Evolutionary conservation across 371 early-diverging fungal species (phyloP).

Genomic region (Rhizomucor miehei): DNA sequence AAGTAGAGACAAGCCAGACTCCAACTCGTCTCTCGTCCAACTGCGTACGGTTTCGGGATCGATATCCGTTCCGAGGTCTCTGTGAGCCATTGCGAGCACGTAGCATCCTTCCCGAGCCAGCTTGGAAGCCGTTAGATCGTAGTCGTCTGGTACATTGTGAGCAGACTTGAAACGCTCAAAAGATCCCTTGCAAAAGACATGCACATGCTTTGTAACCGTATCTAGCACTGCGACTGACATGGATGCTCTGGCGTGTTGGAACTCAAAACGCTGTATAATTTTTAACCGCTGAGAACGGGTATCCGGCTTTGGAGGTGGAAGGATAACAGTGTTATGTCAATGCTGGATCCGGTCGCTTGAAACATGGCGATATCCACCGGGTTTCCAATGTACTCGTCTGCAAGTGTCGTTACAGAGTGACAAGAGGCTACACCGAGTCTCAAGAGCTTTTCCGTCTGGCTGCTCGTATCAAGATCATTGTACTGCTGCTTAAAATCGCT

Average conservation of each 20-base stretch:
- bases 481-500: not conserved
- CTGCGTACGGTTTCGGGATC: slow-evolving; percentile 23
- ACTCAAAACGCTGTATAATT: slow-evolving; percentile 75
- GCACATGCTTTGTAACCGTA: slow-evolving; percentile 39
- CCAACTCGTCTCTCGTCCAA: slow-evolving; percentile 59
- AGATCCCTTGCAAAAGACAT: slow-evolving; percentile 76
- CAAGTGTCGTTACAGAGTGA: slow-evolving; percentile 73
- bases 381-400: slow-evolving; percentile 74
- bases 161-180: slow-evolving; percentile 64
- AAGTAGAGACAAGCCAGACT: slow-evolving; percentile 53
- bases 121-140: slow-evolving; percentile 36
- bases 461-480: not conserved
- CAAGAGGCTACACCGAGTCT: slow-evolving; percentile 63
- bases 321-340: slow-evolving; percentile 23
- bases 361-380: slow-evolving; percentile 89
- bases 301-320: slow-evolving; percentile 15
- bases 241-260: slow-evolving; percentile 74
- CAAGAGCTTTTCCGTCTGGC: not conserved
- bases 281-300: slow-evolving; percentile 14
- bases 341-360: slow-evolving; percentile 43
- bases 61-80: slow-evolving; percentile 42
- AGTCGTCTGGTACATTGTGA: slow-evolving; percentile 59
- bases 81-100: slow-evolving; percentile 70
- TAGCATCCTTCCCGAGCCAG: slow-evolving; percentile 74
- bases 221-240: slow-evolving; percentile 74